phyloP scores from a whole-genome alignment of 1,284 basidiomycete genomes.

The Kalmanozyma brasiliensis region DNA sequence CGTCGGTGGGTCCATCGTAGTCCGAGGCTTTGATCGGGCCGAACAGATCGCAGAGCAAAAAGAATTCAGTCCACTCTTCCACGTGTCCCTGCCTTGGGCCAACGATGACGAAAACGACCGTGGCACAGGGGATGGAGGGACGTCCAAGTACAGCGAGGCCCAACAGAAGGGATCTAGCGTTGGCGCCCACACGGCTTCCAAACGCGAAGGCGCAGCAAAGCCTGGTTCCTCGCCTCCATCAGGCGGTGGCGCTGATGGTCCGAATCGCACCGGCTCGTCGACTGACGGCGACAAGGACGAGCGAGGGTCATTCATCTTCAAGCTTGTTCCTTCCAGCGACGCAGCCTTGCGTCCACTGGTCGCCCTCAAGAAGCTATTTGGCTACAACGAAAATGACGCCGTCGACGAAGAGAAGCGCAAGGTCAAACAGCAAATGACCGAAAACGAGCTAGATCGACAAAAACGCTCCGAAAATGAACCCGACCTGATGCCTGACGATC shows the following conservation, averaged over 20 bases:
- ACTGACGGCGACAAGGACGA: constrained; percentile 34
- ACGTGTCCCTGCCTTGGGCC: constrained; percentile 43
- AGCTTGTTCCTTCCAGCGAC: constrained; percentile 50
- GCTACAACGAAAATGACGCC: constrained; percentile 48
- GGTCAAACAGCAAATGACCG: constrained; percentile 53
- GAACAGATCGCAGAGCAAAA: constrained; percentile 43
- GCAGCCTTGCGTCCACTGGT: constrained; percentile 42
- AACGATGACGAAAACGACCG: constrained; percentile 15
- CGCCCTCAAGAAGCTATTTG: constrained; percentile 39
- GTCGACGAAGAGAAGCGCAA: constrained; percentile 50
- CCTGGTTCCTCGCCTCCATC: constrained; percentile 28
- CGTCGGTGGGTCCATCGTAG: constrained; percentile 57
- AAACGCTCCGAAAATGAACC: constrained; percentile 19
- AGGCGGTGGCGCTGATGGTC: constrained; percentile 42
- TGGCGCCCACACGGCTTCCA: constrained; percentile 34
- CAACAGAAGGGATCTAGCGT: constrained; percentile 31
- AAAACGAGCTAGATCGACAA: constrained; percentile 43
- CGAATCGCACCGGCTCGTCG: constrained; percentile 10
- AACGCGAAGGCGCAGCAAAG: constrained; percentile 46
- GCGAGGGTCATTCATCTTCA: constrained; percentile 31
- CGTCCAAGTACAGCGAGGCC: constrained; percentile 12
- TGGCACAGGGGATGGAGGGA: neutral
- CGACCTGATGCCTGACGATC: constrained; percentile 38
- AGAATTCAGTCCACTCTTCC: constrained; percentile 29
- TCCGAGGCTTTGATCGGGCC: constrained; percentile 60